phyloP scores from a whole-genome alignment of 2,329 filamentous ascomycete genomes.

The Fusarium sp. region DNA sequence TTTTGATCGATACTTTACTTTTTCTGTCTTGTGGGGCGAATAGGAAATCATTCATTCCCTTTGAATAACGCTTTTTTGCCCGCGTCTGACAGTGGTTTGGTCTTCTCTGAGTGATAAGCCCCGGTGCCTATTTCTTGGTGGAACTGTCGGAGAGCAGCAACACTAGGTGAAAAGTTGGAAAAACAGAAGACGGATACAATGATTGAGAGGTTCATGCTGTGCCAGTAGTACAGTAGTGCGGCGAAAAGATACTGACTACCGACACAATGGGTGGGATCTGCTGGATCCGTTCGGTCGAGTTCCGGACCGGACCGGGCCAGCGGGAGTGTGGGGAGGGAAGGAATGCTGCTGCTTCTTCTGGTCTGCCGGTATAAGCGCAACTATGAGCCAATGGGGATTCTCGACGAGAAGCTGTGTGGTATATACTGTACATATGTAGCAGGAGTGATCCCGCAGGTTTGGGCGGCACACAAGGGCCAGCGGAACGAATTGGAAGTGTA shows the following conservation, averaged over 20 bases:
- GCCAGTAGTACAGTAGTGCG: neutral
- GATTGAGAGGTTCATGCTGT: neutral
- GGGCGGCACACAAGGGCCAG: conserved; percentile 1
- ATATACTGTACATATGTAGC: neutral
- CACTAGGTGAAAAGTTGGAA: neutral
- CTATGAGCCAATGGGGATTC: neutral
- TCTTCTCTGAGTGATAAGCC: neutral
- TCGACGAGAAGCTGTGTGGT: neutral
- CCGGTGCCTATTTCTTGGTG: neutral
- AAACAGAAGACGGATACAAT: neutral
- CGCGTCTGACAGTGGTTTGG: neutral
- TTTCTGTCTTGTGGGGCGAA: conserved; percentile 35
- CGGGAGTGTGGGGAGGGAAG: neutral
- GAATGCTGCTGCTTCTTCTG: no score
- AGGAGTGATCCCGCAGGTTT: conserved; percentile 2
- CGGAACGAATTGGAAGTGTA: conserved; percentile 1
- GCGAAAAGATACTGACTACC: neutral
- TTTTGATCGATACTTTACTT: conserved; percentile 13
- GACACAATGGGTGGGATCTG: conserved; percentile 4
- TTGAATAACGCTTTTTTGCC: neutral
- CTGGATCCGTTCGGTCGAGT: conserved; percentile 12
- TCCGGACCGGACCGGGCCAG: conserved; percentile 13
- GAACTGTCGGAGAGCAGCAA: neutral
- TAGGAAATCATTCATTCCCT: conserved; percentile 16
- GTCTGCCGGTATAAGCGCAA: no score